A percentile compares a stretch with the other conserved stretches of the same genome.
These are phyloP conservation scores for Candida qinlingensis DNA, from an alignment of 805 yeast genomes.

Conservation along the genomic window DNA sequence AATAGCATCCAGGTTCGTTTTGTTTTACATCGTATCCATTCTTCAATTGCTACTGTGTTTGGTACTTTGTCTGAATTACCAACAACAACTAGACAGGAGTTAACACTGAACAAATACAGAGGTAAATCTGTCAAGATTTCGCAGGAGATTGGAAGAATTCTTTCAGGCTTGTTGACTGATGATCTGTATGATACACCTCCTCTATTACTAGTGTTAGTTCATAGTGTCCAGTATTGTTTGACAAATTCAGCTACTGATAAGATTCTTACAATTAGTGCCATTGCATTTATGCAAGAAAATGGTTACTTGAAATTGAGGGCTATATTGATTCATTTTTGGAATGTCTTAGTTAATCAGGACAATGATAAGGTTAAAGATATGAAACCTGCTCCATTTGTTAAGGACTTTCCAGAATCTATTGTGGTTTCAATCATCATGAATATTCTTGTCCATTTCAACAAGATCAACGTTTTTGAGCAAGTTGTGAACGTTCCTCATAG, in stretches of 20 bases:
- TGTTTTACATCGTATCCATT: constrained; percentile 44
- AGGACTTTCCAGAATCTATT: constrained; percentile 33
- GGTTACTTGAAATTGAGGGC: constrained; percentile 36
- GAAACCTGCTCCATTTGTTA: constrained; percentile 32
- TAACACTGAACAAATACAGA: constrained; percentile 28
- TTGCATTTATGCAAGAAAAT: constrained; percentile 47
- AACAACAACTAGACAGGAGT: constrained; percentile 45
- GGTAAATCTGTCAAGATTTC: constrained; percentile 38
- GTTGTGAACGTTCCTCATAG: constrained; percentile 29
- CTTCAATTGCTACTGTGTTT: constrained; percentile 36
- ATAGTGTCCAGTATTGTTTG: constrained; percentile 32
- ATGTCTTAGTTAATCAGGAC: constrained; percentile 19
- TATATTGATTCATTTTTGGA: constrained; percentile 24
- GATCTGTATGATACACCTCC: constrained; percentile 18
- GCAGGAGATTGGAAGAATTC: constrained; percentile 23
- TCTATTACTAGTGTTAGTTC: constrained; percentile 31
- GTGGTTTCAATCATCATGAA: constrained; percentile 36
- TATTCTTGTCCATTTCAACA: constrained; percentile 40
- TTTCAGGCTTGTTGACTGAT: constrained; percentile 22
- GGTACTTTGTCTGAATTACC: constrained; percentile 40
- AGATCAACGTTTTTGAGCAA: constrained; percentile 34
- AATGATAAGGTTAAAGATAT: constrained; percentile 25
- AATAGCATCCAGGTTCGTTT: constrained; percentile 54
- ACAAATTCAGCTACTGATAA: constrained; percentile 29
- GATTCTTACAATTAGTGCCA: constrained; percentile 33